Evolutionary conservation across 768 basidiomycete genomes (phyloP).

Genomic region (Termitomyces sp.): DNA sequence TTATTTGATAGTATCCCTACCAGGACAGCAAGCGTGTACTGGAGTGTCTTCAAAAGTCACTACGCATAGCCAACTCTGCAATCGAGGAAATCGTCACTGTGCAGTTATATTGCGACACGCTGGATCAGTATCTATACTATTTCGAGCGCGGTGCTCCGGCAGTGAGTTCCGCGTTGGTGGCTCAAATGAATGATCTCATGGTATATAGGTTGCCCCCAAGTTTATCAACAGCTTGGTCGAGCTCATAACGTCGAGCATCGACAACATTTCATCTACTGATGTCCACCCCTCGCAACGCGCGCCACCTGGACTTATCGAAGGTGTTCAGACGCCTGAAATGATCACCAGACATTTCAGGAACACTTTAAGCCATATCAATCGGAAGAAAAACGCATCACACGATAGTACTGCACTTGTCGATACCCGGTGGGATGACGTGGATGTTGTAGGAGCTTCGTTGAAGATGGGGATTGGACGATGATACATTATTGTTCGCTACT

Average conservation of each 20-base stretch:
- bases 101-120: slow-evolving; percentile 92
- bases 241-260: slow-evolving; percentile 91
- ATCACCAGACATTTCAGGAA: slow-evolving; percentile 93
- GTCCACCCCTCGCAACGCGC: slow-evolving; percentile 87
- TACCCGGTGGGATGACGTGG: slow-evolving; percentile 81
- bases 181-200: background rate
- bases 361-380: slow-evolving; percentile 79
- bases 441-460: slow-evolving; percentile 80
- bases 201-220: slow-evolving; percentile 79
- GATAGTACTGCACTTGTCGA: slow-evolving; percentile 39
- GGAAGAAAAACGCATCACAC: slow-evolving; percentile 56
- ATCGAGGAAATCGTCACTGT: slow-evolving; percentile 97
- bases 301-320: slow-evolving; percentile 87
- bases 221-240: slow-evolving; percentile 97
- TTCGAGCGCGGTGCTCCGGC: slow-evolving; percentile 91
- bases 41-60: slow-evolving; percentile 95
- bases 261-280: slow-evolving; percentile 83
- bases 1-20: slow-evolving; percentile 60
- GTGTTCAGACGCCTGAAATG: slow-evolving; percentile 90
- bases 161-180: slow-evolving; percentile 45
- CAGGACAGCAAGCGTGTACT: slow-evolving; percentile 97
- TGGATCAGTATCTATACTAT: slow-evolving; percentile 96
- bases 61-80: slow-evolving; percentile 93
- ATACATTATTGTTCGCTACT: slow-evolving; percentile 15
- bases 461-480: slow-evolving; percentile 82